Conservation (phyloP, 2,329 filamentous ascomycete species). For the Paraphaeosphaeria minitans region DNA sequence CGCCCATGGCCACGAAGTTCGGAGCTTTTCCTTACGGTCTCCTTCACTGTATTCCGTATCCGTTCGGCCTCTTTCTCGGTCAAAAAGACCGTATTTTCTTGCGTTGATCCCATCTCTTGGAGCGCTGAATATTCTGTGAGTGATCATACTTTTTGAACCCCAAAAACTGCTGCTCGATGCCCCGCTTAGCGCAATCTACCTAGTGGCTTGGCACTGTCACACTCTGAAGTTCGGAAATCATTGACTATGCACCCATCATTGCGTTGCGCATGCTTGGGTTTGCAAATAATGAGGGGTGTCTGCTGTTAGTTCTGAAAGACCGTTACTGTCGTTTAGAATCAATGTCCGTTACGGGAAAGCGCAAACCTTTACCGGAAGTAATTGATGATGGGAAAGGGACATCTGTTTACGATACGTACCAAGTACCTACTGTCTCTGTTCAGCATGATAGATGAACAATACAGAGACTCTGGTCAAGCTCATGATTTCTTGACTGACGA, state of each 20-base stretch:
- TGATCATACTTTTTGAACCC: background rate
- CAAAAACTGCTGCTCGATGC: slow-evolving; percentile 8
- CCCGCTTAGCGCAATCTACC: background rate
- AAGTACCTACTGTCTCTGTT: too few species aligned
- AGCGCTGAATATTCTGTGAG: background rate
- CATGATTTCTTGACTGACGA: background rate
- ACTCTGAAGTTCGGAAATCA: too few species aligned
- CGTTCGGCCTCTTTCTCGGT: slow-evolving; percentile 35
- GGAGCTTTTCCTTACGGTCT: slow-evolving; percentile 23
- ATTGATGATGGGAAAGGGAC: too few species aligned
- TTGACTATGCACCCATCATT: too few species aligned
- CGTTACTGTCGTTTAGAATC: too few species aligned
- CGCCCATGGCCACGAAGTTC: slow-evolving; percentile 24
- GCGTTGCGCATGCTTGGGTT: too few species aligned
- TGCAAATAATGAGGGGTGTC: too few species aligned
- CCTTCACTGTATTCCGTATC: slow-evolving; percentile 30
- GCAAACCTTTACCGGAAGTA: too few species aligned
- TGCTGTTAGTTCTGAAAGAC: too few species aligned
- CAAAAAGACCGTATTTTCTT: slow-evolving; percentile 31
- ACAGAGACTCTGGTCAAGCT: background rate
- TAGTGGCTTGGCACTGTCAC: background rate
- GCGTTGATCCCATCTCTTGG: slow-evolving; percentile 19
- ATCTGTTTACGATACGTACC: too few species aligned
- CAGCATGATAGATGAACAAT: background rate
- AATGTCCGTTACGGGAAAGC: too few species aligned